Base-by-base conservation (phyloP, 2,329 filamentous ascomycete species). In the Nemania sp. region DNA sequence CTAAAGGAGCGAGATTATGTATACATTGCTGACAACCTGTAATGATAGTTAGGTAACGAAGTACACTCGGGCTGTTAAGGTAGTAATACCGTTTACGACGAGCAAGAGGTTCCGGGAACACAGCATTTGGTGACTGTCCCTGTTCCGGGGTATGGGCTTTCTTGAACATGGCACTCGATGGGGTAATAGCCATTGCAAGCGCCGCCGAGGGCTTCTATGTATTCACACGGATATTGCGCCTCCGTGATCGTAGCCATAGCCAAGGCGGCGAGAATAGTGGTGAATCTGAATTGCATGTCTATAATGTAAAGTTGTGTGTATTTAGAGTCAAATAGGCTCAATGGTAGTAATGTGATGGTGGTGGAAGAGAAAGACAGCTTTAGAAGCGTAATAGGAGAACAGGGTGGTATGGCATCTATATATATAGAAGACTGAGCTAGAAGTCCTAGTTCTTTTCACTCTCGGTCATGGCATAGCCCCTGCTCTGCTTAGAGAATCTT, bases 261-360 rank as follows among this genome's bases (percentile, higher is more conserved):
- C 44, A 53, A 37, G 50, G 30, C 50, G 44, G 50, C 50, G 50
- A 53, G 44, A 44, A 53, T 44, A 30, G 50, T 53, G 50, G 50
- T 48, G 50, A 53, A 48, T 37, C 37, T 53, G 50, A 53, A 49
- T 39, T 53, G 50, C 50, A 53, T 53, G 37, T 47, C 49, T n/a
- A 46, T 46, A 33, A 44, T 53, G 44, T 48, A 46, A 49, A 49
- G 50, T 53, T 43, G 44, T 43, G 39, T 53, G 43, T 36, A 44
- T 45, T 48, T 53, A 39, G 30, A 49, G 37, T 17, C 11, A 46
- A 52, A 41, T 17, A 53, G 43, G 43, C 36, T 48, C 15, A 37
- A 44, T 53, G 39, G 26, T 39, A 31, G 50, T 49, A 44, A 48
- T 52, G 28, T 52, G 28, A 26, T 49, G 46, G 26, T 49, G 50